These are phyloP conservation scores for Euphorbia lathyris DNA, from an alignment of 345 rosid genomes.

Conservation along the genomic window DNA sequence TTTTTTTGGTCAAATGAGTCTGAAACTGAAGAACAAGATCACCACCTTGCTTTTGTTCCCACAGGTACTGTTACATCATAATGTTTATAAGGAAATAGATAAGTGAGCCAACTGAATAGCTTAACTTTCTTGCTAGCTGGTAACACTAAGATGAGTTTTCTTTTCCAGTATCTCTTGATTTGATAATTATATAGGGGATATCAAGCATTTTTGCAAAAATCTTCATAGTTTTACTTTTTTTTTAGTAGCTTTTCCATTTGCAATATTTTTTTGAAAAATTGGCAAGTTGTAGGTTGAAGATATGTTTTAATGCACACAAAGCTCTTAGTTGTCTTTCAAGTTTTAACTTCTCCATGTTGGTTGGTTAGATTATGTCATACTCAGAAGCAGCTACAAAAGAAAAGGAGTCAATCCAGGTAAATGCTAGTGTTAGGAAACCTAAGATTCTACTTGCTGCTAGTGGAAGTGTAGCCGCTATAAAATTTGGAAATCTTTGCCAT, in stretches of 20 bases:
- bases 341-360: neutral
- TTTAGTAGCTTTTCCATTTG: neutral
- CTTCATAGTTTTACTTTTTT: neutral
- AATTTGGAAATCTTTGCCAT: conserved; percentile 81
- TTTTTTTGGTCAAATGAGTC: too few species aligned
- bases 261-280: neutral
- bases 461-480: conserved; percentile 91
- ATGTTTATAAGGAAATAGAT: too few species aligned
- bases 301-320: neutral
- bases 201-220: neutral
- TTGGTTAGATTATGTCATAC: conserved; percentile 8
- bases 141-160: neutral
- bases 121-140: neutral
- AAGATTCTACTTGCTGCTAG: conserved; percentile 79
- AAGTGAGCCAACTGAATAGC: too few species aligned
- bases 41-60: too few species aligned
- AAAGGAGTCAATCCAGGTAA: conserved; percentile 5
- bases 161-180: too few species aligned
- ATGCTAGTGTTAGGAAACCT: conserved; percentile 39
- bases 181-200: neutral
- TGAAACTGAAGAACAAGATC: too few species aligned
- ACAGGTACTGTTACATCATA: too few species aligned
- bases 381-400: conserved; percentile 6
- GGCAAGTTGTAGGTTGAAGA: neutral
- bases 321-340: neutral